Base-by-base conservation (phyloP, 495 filamentous ascomycete genomes). In the Annulohypoxylon stygium region DNA sequence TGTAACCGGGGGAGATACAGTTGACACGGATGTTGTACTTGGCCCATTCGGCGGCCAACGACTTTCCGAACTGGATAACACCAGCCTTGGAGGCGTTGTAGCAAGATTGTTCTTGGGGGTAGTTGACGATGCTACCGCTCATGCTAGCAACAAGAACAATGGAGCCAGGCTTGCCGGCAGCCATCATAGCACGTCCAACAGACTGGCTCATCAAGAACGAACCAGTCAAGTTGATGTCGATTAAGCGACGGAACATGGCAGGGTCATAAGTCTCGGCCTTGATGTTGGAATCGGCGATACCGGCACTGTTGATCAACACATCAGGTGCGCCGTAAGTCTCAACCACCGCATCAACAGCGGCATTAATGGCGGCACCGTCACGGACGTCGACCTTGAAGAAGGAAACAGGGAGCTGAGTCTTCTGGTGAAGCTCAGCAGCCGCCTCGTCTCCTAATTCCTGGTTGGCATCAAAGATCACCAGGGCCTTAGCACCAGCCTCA, bases 41-140 rank as follows among this genome's bases (percentile, higher is more conserved):
- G 72, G 91, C 90, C 92, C 92, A 93, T 78, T 94, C 92, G n/a
- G 90, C 90, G 58, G 91, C 92, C 39, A 94, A 86, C 8, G 90
- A 92, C 79, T 92, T 92, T 73, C 89, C 90, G 63, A 93, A 85
- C 80, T 92, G 90, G 75, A 93, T 89, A 39, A 93, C 92, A 69
- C 87, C 92, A 12, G 91, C 92, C 86, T 93, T 94, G 76, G 90
- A 93, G 39, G 91, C 90, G 75, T 93, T 93, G 85, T 93, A 94
- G 82, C 89, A 90, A 9, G 85, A 89, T 80, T 93, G 92, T 77
- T 92, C 88, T 78, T 93, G 92, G 1, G 92, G 91, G 76, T 89
- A 91, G 87, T 93, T 94, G 83, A 93, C 92, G 73, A 93, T 89
- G 70, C 84, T 84, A 74, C 91, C 92, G 36, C 90, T 91, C 92